A percentile compares a stretch with the other conserved stretches of the same genome.
Conservation (phyloP, 352 stramenopile species). For the Globisporangium ultimum region DNA sequence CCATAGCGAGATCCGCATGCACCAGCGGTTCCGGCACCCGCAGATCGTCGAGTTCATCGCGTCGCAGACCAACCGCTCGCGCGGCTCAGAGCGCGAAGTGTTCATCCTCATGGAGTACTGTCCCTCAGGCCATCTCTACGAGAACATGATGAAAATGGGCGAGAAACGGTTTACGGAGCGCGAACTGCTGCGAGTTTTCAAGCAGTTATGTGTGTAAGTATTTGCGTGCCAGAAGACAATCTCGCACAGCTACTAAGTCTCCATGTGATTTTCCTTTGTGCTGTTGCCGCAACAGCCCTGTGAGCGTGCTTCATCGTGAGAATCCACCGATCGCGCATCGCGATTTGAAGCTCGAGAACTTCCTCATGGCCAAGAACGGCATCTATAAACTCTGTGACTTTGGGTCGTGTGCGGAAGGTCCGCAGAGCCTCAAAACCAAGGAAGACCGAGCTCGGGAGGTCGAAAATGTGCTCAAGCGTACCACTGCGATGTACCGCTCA, state of each 20-base stretch:
- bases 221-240: no score
- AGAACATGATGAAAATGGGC: slow-evolving; percentile 90
- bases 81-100: slow-evolving; percentile 73
- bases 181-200: slow-evolving; percentile 67
- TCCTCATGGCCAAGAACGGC: slow-evolving; percentile 86
- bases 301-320: slow-evolving; percentile 61
- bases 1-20: slow-evolving; percentile 69
- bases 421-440: slow-evolving; percentile 77
- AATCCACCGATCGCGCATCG: slow-evolving; percentile 93
- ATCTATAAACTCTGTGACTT: slow-evolving; percentile 97
- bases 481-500: slow-evolving; percentile 97
- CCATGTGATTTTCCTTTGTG: background rate
- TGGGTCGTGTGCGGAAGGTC: slow-evolving; percentile 86
- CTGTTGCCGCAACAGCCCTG: slow-evolving; percentile 26
- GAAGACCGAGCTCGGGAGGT: slow-evolving; percentile 84
- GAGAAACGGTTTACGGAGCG: slow-evolving; percentile 60
- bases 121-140: slow-evolving; percentile 90
- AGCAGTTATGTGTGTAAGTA: slow-evolving; percentile 70
- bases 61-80: slow-evolving; percentile 40
- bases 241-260: no score
- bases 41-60: slow-evolving; percentile 70
- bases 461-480: slow-evolving; percentile 95
- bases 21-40: slow-evolving; percentile 63
- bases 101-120: slow-evolving; percentile 98
- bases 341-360: slow-evolving; percentile 98